Percentiles rank a stretch among this genome's conserved stretches.
These are phyloP conservation scores for Dalechampia spathulata DNA, from an alignment of 441 rosid species.

Conservation along the genomic window DNA sequence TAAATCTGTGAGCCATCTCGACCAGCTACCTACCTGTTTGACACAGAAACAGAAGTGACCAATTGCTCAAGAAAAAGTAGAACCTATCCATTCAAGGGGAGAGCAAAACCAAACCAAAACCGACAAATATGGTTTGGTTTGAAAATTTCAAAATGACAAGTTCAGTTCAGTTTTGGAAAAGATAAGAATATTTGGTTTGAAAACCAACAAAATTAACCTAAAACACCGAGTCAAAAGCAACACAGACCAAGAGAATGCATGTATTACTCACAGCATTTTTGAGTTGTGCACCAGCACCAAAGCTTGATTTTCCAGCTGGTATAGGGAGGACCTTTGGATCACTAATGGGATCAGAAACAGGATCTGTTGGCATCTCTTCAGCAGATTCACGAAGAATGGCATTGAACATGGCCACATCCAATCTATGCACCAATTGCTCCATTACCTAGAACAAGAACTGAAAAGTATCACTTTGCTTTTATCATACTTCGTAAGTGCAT, in stretches of 20 bases:
- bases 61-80: constrained; percentile 11
- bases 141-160: too few relatives aligned
- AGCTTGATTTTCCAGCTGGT: constrained; percentile 80
- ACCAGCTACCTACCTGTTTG: constrained; percentile 80
- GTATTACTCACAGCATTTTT: constrained; percentile 63
- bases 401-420: constrained; percentile 96
- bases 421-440: constrained; percentile 78
- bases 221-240: not conserved
- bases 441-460: constrained; percentile 45
- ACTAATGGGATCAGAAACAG: constrained; percentile 85
- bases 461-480: constrained; percentile 8
- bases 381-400: constrained; percentile 92
- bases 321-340: constrained; percentile 87
- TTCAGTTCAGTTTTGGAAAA: too few relatives aligned
- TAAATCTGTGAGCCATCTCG: constrained; percentile 89
- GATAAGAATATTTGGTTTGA: too few relatives aligned
- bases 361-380: constrained; percentile 94
- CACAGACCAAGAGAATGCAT: not conserved
- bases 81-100: too few relatives aligned
- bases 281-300: constrained; percentile 85
- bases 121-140: too few relatives aligned
- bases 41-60: constrained; percentile 5
- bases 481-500: constrained; percentile 4
- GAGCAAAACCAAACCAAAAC: too few relatives aligned
- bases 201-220: too few relatives aligned